Evolutionary conservation across 352 stramenopile genomes (phyloP).

Genomic region (Phytophthora pini): DNA sequence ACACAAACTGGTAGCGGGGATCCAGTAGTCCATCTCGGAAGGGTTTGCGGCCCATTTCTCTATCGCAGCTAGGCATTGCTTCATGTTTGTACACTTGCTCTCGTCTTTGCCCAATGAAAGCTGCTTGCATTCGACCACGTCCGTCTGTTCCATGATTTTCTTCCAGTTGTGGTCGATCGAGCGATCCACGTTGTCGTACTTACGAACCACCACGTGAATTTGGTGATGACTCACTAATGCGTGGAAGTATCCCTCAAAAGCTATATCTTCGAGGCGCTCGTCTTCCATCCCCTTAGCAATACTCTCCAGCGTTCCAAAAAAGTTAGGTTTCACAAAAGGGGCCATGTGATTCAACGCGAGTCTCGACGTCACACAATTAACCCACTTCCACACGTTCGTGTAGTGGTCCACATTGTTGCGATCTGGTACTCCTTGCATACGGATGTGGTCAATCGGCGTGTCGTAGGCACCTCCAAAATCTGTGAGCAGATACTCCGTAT

Average conservation of each 20-base stretch:
- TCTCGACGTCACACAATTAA: conserved; percentile 5
- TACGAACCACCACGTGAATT: neutral
- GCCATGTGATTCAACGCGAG: neutral
- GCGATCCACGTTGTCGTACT: conserved; percentile 1
- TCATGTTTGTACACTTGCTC: neutral
- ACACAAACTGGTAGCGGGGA: conserved; percentile 17
- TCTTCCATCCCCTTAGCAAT: conserved; percentile 4
- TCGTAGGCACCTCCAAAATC: too few relatives aligned
- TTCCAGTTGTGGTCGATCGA: too few relatives aligned
- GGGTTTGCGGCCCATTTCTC: conserved; percentile 13
- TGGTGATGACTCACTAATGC: conserved; percentile 1
- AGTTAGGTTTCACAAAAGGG: neutral
- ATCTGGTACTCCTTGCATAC: neutral
- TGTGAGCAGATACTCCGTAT: too few relatives aligned
- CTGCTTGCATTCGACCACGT: too few relatives aligned
- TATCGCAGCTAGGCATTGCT: conserved; percentile 14
- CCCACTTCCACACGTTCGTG: neutral
- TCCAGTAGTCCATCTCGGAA: conserved; percentile 29
- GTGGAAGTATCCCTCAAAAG: conserved; percentile 10
- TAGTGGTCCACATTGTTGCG: too few relatives aligned
- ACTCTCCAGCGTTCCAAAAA: too few relatives aligned
- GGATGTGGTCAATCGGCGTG: neutral
- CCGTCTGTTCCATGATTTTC: too few relatives aligned
- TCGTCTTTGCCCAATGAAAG: neutral
- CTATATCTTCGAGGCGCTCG: conserved; percentile 3